Base-by-base conservation (phyloP, 192 early-diverging fungal species). In the Coemansia sp. region DNA sequence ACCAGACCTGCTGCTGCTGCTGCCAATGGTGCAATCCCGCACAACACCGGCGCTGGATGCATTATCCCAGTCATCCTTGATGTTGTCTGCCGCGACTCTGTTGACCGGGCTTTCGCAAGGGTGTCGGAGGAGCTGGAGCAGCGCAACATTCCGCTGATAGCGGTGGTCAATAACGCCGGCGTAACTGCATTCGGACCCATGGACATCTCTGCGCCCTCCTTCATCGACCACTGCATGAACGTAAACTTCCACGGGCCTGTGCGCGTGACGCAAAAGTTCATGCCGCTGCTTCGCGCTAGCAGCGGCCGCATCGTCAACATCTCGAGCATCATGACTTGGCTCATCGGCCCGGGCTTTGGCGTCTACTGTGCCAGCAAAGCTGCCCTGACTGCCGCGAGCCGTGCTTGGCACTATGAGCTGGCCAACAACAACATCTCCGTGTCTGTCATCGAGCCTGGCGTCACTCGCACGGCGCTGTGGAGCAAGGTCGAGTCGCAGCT, bases 361-460 rank as follows among this genome's bases (percentile, higher is more conserved):
- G 75, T 75, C 9, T 86, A 86, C 71, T 83, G 77, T 36, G 80
- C 85, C 29, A 81, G 78, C 81, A 84, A 86, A 63, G 85, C 85
- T 1, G 85, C 85, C 34, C 68, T 86, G 42, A 71, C 73, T 15
- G 81, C 78, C 6, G 73, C 74, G 41, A 81, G 74, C 53, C 72
- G 72, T 9, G 67, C 78, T 38, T 84, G 81, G 81, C 74, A 73
- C 62, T 73, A 75, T 38, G 81, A 84, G 71, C 73, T 84, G 45
- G 81, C 81, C 61, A 53, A 34, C 58, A 70, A 45, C 64, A 68
- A 69, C 45, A 77, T 86, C 31, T 67, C 85, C 0, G 71, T 86
- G 17, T 78, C 81, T 1, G 76, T 78, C 38, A 61, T 84, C 38
- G 81, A 84, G 69, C 85, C 81, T 0, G 85, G 81, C 11, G 53